These are phyloP conservation scores for Exobasidium cylindrosporum DNA, from an alignment of 1,284 basidiomycete species.

Conservation along the genomic window DNA sequence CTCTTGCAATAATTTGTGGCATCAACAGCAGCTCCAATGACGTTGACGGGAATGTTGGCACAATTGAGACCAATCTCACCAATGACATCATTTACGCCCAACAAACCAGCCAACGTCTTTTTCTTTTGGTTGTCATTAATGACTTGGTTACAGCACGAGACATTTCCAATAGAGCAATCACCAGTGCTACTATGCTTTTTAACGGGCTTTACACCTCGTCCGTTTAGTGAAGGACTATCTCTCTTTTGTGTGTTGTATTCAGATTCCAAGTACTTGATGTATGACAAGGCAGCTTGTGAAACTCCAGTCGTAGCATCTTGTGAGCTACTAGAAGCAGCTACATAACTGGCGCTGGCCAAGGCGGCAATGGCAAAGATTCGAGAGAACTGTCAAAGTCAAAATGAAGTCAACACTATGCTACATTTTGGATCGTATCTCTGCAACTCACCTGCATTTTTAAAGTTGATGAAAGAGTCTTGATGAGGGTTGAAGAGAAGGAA, in stretches of 20 bases:
- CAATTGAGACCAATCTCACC: conserved; percentile 37
- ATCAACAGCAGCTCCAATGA: conserved; percentile 20
- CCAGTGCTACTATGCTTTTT: conserved; percentile 20
- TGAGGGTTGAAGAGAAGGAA: no score
- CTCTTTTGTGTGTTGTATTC: neutral
- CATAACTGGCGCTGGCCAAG: neutral
- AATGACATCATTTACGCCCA: conserved; percentile 29
- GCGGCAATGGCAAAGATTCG: neutral
- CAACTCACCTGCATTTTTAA: no score
- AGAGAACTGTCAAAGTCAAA: no score
- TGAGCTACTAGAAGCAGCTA: neutral
- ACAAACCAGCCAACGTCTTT: conserved; percentile 33
- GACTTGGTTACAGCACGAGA: conserved; percentile 37
- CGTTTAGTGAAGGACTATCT: conserved; percentile 16
- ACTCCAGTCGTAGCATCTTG: neutral
- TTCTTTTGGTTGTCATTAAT: conserved; percentile 32
- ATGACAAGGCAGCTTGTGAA: neutral
- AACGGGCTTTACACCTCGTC: conserved; percentile 27
- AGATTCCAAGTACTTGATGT: neutral
- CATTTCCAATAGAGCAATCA: conserved; percentile 31
- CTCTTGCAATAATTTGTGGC: conserved; percentile 33
- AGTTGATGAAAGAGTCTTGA: no score
- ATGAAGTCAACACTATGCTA: no score
- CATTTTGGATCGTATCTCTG: no score
- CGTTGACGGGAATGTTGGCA: conserved; percentile 29